Conservation (phyloP, 352 stramenopile genomes). For the Plasmopara muralis region DNA sequence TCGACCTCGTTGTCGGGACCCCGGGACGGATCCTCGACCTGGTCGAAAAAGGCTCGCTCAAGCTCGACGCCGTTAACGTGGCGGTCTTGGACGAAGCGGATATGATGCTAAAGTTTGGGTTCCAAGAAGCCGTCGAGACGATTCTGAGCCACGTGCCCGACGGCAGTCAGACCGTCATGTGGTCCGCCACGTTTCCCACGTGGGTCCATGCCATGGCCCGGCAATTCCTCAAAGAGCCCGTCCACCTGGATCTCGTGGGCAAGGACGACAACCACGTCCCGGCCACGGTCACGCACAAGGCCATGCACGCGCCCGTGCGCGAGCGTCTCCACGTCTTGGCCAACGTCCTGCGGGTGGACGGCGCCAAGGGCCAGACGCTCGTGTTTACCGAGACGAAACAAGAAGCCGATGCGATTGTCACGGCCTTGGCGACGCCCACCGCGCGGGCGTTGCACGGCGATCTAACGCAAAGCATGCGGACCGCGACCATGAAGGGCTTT, state of each 20-base stretch:
- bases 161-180: constrained; percentile 90
- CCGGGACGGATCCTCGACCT: constrained; percentile 96
- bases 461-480: constrained; percentile 78
- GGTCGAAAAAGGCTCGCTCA: constrained; percentile 89
- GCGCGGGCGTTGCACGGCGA: constrained; percentile 69
- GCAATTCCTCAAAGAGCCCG: constrained; percentile 90
- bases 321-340: constrained; percentile 57
- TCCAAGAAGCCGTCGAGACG: constrained; percentile 95
- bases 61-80: constrained; percentile 85
- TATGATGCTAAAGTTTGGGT: constrained; percentile 99
- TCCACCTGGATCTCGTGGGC: constrained; percentile 93
- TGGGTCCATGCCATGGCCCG: constrained; percentile 92
- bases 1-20: constrained; percentile 94
- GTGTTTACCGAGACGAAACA: constrained; percentile 98
- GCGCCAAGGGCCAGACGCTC: constrained; percentile 77
- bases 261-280: constrained; percentile 78
- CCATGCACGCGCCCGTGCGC: constrained; percentile 85
- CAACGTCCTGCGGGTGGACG: constrained; percentile 62
- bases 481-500: constrained; percentile 96
- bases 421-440: constrained; percentile 56
- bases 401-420: constrained; percentile 92
- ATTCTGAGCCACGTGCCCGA: constrained; percentile 85
- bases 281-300: constrained; percentile 87
- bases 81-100: constrained; percentile 95
- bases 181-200: constrained; percentile 93